Base-by-base conservation (phyloP, 495 filamentous ascomycete species). In the Aspergillus wentii region DNA sequence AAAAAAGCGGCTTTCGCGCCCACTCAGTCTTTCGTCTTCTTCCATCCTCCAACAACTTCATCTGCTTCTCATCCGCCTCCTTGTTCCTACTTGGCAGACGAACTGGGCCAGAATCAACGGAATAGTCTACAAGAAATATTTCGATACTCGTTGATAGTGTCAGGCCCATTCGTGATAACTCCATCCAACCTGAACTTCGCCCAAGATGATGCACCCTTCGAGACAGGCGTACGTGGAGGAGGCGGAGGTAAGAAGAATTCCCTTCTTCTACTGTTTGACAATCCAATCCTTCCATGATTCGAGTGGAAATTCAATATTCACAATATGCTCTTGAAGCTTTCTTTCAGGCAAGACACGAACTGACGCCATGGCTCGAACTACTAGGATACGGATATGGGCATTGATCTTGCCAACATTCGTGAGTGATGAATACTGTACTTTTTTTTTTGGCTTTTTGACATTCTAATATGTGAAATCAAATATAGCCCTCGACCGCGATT, bases 151-250 rank as follows among this genome's bases (percentile, higher is more conserved):
- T n/a, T n/a, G n/a, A n/a, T n/a, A n/a, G n/a, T n/a, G n/a, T n/a
- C n/a, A n/a, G n/a, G n/a, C n/a, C n/a, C n/a, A n/a, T n/a, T n/a
- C n/a, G n/a, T n/a, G n/a, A n/a, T n/a, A n/a, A n/a, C n/a, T n/a
- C n/a, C n/a, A n/a, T 11, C 17, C 28, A 8, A 20, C n/a, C 19
- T 23, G 16, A 7, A 7, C 28, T 8, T 15, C 40, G 34, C 43
- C 47, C 64, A 76, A 58, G 40, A 79, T 79, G 78, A 89, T 96
- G 71, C 92, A 96, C 68, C 92, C 92, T 26, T 76, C 92, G 49
- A 75, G 92, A 48, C 85, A 90, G 59, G 90, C 92, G n/a, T 95
- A 94, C 64, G 88, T 96, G 44, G 92, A 96, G 71, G 92, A 95
- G 51, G 80, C 69, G 15, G 78, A 85, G 71, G 86, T 88, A 77